Base-by-base conservation (phyloP, 768 basidiomycete genomes). In the Kwoniella dendrophila region DNA sequence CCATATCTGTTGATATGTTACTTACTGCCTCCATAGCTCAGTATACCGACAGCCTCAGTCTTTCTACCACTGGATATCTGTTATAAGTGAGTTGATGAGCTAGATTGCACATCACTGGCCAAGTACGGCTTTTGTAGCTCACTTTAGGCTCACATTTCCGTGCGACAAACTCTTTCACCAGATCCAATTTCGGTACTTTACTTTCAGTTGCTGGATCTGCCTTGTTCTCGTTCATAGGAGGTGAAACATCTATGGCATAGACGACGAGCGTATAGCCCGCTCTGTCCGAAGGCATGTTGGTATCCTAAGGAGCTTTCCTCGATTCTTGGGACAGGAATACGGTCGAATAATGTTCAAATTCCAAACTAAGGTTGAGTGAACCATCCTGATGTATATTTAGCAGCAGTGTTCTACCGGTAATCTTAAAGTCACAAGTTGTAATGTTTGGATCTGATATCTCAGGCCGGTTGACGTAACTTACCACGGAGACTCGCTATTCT, bases 71-170 rank as follows among this genome's bases (percentile, higher is more conserved):
- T 86, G 74, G 87, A 92, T 67, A 97, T 92, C 94, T 98, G 59
- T 2, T 2, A 45, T 22, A 20, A 33, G 29, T 20, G n/a, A 18
- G 43, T n/a, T n/a, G 18, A 45, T 55, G 22, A 62, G 61, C 51
- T 55, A 6, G 3, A 20, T 18, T 14, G 5, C 18, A 22, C 41
- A 30, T 10, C 12, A 32, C 32, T n/a, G n/a, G n/a, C 26, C 26
- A 38, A 7, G 56, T 16, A 38, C 22, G 26, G n/a, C 40, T 14
- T n/a, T 24, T 2, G 11, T 16, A 72, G n/a, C 77, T 10, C 56
- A 90, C 90, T 88, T 95, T 92, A 63, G 94, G 90, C 74, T 95
- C 91, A 33, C 94, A 84, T 78, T 92, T 92, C 67, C 92, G 84
- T 76, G 90, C 91, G 16, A 90, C 90, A 73, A 88, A 96, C 73